These are phyloP conservation scores for Leccinum subfulvum DNA, from an alignment of 1,284 basidiomycete species.

Conservation along the genomic window DNA sequence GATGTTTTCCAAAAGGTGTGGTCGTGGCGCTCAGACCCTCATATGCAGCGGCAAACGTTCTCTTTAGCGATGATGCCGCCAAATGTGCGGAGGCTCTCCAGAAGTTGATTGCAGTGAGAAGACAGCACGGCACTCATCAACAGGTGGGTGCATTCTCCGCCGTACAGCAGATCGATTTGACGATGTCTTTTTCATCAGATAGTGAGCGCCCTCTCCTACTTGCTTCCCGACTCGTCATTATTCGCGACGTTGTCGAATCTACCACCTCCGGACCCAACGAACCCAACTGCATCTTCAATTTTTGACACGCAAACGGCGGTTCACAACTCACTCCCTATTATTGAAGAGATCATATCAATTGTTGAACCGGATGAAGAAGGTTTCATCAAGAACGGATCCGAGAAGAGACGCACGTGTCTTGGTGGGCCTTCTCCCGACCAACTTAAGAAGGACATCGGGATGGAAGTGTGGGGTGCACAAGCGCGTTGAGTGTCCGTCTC, in stretches of 20 bases:
- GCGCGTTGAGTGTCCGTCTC: no score
- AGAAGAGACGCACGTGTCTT: conserved; percentile 74
- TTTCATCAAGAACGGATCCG: conserved; percentile 61
- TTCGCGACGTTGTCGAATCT: conserved; percentile 66
- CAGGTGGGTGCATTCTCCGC: conserved; percentile 45
- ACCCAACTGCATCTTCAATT: conserved; percentile 62
- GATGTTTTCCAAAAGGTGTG: conserved; percentile 58
- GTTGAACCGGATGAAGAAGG: conserved; percentile 57
- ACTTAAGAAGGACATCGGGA: conserved; percentile 63
- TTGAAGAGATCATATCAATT: conserved; percentile 68
- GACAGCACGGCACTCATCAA: conserved; percentile 57
- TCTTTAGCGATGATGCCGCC: conserved; percentile 64
- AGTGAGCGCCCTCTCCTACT: conserved; percentile 61
- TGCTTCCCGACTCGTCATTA: conserved; percentile 76
- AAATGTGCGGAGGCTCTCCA: conserved; percentile 83
- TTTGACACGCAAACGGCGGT: conserved; percentile 61
- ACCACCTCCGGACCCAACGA: conserved; percentile 74
- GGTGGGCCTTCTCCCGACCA: conserved; percentile 67
- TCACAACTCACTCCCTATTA: conserved; percentile 62
- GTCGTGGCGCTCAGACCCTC: neutral
- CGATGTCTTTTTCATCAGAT: conserved; percentile 50
- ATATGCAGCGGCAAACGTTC: neutral
- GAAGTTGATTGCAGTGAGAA: conserved; percentile 65
- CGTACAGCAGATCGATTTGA: conserved; percentile 2
- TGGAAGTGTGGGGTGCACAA: conserved; percentile 52